Base-by-base conservation (phyloP, 768 basidiomycete species). In the Boletus sp. region DNA sequence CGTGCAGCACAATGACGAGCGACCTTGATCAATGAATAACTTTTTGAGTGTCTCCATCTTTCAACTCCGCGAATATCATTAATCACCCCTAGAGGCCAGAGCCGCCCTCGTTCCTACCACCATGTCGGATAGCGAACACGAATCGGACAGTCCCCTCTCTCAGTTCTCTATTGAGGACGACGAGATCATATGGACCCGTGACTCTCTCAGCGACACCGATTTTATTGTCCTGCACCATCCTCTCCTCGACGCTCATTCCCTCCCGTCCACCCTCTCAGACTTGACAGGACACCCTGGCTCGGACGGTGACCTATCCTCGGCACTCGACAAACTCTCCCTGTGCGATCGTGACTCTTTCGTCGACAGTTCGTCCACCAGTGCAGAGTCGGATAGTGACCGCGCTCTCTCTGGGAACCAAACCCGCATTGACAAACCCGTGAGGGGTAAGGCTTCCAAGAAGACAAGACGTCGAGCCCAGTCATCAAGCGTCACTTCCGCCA, bases 181-280 rank as follows among this genome's bases (percentile, higher is more conserved):
- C 46, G 59, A 64, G 27, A 50, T 64, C 15, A 37, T 60, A 7
- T 69, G 67, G 69, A 50, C 35, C 0, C 52, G 42, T 5, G 35
- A 42, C 14, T 43, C 57, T 1, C 19, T 50, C 25, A 49, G 60
- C 32, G 55, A 64, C 41, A 41, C 51, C 13, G 69, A 72, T 25
- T 72, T 58, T 14, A 57, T 70, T n/a, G 23, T 70, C 21, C 56
- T 71, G 0, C 46, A 42, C 10, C 58, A 59, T 14, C 65, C 66
- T 23, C 57, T 59, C 6, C n/a, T 53, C 2, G 52, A 65, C 7
- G 53, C 59, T 0, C 55, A 34, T 21, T 60, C 64, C 1, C 49
- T 60, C 15, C 46, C 62, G 1, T 56, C 55, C 38, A 60, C 49
- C 17, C 49, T 54, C 11, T 53, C 63, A 5, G 61, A 51, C 34